These are phyloP conservation scores for Leccinum rimulosum DNA, from an alignment of 768 basidiomycete species.

Conservation along the genomic window DNA sequence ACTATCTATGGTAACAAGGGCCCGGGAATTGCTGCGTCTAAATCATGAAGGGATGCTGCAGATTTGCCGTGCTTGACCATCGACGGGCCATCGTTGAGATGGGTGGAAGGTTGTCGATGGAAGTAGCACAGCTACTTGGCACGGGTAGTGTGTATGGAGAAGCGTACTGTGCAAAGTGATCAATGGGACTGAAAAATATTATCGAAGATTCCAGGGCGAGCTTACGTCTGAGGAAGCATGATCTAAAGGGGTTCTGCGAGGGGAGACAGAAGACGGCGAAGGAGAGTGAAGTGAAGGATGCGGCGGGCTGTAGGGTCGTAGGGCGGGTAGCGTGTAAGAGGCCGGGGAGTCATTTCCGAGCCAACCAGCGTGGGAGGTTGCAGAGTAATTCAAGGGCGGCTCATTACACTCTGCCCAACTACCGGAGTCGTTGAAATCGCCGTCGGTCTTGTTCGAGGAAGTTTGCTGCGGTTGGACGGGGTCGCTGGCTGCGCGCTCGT, in stretches of 20 bases:
- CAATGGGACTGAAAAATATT: slow-evolving; percentile 1
- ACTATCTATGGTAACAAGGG: slow-evolving; percentile 1
- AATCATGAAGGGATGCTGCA: slow-evolving; percentile 35
- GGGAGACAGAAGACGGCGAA: slow-evolving; percentile 23
- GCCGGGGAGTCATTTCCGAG: slow-evolving; percentile 28
- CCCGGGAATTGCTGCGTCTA: slow-evolving; percentile 22
- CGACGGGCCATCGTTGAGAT: slow-evolving; percentile 37
- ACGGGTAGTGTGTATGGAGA: slow-evolving; percentile 25
- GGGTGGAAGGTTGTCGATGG: slow-evolving; percentile 32
- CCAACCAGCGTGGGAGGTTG: slow-evolving; percentile 26
- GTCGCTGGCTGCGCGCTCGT: slow-evolving; percentile 21
- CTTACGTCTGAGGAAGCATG: slow-evolving; percentile 27
- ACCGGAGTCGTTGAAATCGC: slow-evolving; percentile 17
- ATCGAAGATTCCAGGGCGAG: not conserved
- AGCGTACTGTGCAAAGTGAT: slow-evolving; percentile 19
- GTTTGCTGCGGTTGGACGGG: slow-evolving; percentile 15
- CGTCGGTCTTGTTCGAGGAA: slow-evolving; percentile 9
- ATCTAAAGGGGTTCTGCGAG: slow-evolving; percentile 27
- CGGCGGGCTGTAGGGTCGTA: slow-evolving; percentile 30
- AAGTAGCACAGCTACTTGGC: slow-evolving; percentile 28
- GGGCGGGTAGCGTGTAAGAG: slow-evolving; percentile 29
- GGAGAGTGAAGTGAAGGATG: slow-evolving; percentile 28
- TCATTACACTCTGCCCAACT: slow-evolving; percentile 27
- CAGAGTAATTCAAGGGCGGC: slow-evolving; percentile 17
- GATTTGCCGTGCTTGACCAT: slow-evolving; percentile 34